These are phyloP conservation scores for Monilinia polystroma DNA, from an alignment of 2,329 filamentous ascomycete species.

Conservation along the genomic window DNA sequence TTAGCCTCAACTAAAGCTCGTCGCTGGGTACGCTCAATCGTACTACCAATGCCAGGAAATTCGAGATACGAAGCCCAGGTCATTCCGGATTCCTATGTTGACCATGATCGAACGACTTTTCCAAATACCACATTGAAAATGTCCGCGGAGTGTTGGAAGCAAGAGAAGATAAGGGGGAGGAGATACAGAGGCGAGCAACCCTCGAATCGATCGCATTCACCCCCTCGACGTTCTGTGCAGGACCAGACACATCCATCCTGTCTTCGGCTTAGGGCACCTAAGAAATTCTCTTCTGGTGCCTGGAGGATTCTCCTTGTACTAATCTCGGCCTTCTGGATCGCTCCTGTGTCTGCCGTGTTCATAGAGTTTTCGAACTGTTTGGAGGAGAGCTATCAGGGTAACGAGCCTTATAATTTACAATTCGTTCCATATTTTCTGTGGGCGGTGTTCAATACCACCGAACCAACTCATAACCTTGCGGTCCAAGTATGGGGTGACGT, in stretches of 20 bases:
- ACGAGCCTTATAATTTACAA: slow-evolving; percentile 64
- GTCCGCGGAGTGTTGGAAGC: slow-evolving; percentile 31
- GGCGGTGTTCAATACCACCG: slow-evolving; percentile 66
- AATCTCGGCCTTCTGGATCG: slow-evolving; percentile 34
- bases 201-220: neutral
- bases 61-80: slow-evolving; percentile 30
- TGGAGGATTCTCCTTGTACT: slow-evolving; percentile 33
- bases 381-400: slow-evolving; percentile 56
- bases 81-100: slow-evolving; percentile 30
- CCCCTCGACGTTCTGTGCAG: neutral
- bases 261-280: neutral
- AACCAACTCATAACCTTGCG: slow-evolving; percentile 63
- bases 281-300: slow-evolving; percentile 22
- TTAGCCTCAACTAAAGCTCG: slow-evolving; percentile 27
- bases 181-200: neutral
- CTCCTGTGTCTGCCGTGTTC: slow-evolving; percentile 59
- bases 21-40: slow-evolving; percentile 32
- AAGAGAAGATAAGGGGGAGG: slow-evolving; percentile 19
- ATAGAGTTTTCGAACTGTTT: slow-evolving; percentile 87
- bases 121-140: slow-evolving; percentile 29
- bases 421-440: slow-evolving; percentile 75
- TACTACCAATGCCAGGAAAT: slow-evolving; percentile 34
- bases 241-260: neutral
- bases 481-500: slow-evolving; percentile 91
- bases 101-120: slow-evolving; percentile 29